Base-by-base conservation (phyloP, 2,329 filamentous ascomycete species). In the Colletotrichum somersetense region DNA sequence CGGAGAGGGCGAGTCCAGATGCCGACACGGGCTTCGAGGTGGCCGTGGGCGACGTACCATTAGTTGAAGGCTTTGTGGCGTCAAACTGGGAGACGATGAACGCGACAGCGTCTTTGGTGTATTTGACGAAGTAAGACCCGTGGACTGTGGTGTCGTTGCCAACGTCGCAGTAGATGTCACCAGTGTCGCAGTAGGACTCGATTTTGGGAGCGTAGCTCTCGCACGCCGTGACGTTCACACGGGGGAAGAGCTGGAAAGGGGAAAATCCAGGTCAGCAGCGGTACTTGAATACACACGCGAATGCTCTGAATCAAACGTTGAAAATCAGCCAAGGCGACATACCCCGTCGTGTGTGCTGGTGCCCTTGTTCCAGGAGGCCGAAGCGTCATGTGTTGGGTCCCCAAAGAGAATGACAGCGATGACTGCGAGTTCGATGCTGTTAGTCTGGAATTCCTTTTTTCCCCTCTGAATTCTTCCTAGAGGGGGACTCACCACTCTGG, bases 351-450 rank as follows among this genome's bases (percentile, higher is more conserved):
- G 77, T 6, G 77, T 78, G 75, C 81, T 82, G 26, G 80, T 82
- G 69, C 83, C 83, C 38, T 70, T 75, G 75, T 80, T 77, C 77
- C 81, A 85, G 56, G 79, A 76, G 33, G 77, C 66, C 65, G 80
- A 79, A 76, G 77, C 76, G 72, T 79, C 76, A 76, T 83, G 81
- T 69, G 80, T 81, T 26, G 83, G 83, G 76, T 85, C 83, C 58
- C 83, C 83, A 62, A 84, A 83, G 63, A 83, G 73, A 56, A 82
- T 74, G 70, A 83, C 77, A 35, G 82, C 83, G 66, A 83, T 80
- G 50, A 85, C 83, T 85, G 63, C n/a, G 12, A 12, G 6, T 26
- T 57, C 59, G 57, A 40, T 50, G 62, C 58, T 20, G 4, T 76
- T 67, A 78, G 74, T 23, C 38, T 38, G 8, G 18, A 38, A 18